Evolutionary conservation across 2,329 filamentous ascomycete species (phyloP).

Genomic region (Aspergillus candidus): DNA sequence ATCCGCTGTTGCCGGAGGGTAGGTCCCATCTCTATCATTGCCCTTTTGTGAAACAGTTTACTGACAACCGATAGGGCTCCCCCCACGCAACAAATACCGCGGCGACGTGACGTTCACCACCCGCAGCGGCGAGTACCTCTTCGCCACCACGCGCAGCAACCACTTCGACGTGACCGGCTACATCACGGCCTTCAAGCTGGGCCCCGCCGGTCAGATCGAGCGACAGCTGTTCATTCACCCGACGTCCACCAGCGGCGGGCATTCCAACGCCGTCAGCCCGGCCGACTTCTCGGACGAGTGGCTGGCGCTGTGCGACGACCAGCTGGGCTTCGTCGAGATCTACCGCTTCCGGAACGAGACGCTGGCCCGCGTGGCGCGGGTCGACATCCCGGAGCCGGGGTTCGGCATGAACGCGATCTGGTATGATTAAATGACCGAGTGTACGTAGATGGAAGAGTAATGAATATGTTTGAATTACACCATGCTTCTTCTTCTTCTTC

Average conservation of each 20-base stretch:
- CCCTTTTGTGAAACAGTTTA: not conserved
- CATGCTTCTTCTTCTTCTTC: too few relatives aligned
- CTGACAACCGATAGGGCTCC: slow-evolving; percentile 22
- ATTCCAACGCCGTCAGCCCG: slow-evolving; percentile 81
- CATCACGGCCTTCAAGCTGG: slow-evolving; percentile 71
- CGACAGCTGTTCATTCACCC: slow-evolving; percentile 73
- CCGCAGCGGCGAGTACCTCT: slow-evolving; percentile 65
- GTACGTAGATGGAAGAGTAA: too few relatives aligned
- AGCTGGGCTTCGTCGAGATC: slow-evolving; percentile 80
- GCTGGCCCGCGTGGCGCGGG: slow-evolving; percentile 66
- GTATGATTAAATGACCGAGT: slow-evolving; percentile 58
- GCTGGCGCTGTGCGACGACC: slow-evolving; percentile 83
- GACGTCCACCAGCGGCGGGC: slow-evolving; percentile 79
- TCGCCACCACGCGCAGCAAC: slow-evolving; percentile 78
- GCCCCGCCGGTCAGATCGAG: slow-evolving; percentile 64
- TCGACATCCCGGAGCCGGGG: slow-evolving; percentile 76
- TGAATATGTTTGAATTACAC: too few relatives aligned
- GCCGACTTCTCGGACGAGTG: slow-evolving; percentile 82
- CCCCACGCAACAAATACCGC: slow-evolving; percentile 59
- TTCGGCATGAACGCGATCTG: slow-evolving; percentile 97
- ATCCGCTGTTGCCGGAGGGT: slow-evolving; percentile 73
- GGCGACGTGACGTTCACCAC: slow-evolving; percentile 76
- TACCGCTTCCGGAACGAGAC: slow-evolving; percentile 83
- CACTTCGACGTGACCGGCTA: slow-evolving; percentile 71
- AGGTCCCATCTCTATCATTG: slow-evolving; percentile 27